Percentiles rank a stretch among this genome's conserved stretches.
Conservation (phyloP, 768 basidiomycete genomes). For the Sporobolomyces phaffii region DNA sequence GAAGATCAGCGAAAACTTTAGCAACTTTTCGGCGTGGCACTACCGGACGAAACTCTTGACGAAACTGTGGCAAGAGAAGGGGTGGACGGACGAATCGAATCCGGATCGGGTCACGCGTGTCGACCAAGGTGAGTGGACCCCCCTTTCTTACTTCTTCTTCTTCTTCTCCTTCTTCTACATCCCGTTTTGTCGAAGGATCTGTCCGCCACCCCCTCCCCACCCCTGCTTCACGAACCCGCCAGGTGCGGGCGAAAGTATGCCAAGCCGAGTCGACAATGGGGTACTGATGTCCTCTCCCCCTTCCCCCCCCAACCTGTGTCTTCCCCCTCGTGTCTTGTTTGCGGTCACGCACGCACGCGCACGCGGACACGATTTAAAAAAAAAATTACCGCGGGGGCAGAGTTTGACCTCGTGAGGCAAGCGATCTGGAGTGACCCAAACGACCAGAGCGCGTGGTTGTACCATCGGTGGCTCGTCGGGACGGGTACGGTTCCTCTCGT, state of each 20-base stretch:
- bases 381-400: constrained; percentile 49
- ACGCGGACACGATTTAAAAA: neutral
- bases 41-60: constrained; percentile 73
- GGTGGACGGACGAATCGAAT: constrained; percentile 49
- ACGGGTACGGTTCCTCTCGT: constrained; percentile 59
- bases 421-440: constrained; percentile 94
- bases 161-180: too few species aligned
- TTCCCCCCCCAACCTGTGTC: too few species aligned
- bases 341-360: too few species aligned
- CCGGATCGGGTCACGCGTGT: constrained; percentile 54
- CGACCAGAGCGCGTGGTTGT: constrained; percentile 97
- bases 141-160: too few species aligned
- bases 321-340: too few species aligned
- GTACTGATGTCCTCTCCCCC: too few species aligned
- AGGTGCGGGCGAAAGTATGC: too few species aligned
- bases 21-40: constrained; percentile 99
- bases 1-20: constrained; percentile 90
- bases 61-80: constrained; percentile 56
- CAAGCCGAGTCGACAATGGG: too few species aligned
- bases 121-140: constrained; percentile 67
- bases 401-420: constrained; percentile 84
- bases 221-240: too few species aligned
- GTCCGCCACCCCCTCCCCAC: too few species aligned
- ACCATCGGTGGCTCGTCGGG: constrained; percentile 94
- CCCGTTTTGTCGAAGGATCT: too few species aligned